Conservation (phyloP, 306 rosid species). For the Vigna trinervia region DNA sequence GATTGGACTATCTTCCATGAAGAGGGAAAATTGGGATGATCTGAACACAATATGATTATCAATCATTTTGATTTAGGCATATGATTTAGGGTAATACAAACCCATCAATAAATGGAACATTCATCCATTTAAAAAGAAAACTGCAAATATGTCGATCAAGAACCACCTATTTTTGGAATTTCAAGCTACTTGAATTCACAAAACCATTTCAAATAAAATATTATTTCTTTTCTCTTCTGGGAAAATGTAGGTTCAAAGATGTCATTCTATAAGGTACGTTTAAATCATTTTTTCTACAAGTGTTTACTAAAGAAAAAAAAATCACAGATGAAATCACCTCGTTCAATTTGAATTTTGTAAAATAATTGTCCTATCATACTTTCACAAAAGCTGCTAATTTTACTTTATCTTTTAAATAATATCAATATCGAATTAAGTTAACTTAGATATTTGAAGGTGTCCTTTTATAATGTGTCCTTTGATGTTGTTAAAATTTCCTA, state of each 20-base stretch:
- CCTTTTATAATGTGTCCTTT: background rate
- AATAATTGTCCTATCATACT: background rate
- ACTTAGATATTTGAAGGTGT: background rate
- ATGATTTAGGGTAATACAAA: background rate
- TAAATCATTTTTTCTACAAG: too few relatives aligned
- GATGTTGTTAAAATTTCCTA: background rate
- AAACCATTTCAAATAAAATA: background rate
- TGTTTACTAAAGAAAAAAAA: too few relatives aligned
- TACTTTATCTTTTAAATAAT: background rate
- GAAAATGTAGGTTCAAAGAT: too few relatives aligned
- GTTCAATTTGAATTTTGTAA: background rate
- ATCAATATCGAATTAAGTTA: background rate
- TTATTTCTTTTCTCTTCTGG: too few relatives aligned
- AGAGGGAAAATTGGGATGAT: conserved; percentile 9
- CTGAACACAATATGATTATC: background rate
- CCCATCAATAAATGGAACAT: background rate
- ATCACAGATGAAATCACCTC: background rate
- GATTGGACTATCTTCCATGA: background rate
- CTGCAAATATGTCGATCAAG: background rate
- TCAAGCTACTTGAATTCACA: background rate
- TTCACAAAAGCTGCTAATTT: background rate
- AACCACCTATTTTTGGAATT: background rate
- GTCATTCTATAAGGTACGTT: too few relatives aligned
- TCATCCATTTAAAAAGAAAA: background rate
- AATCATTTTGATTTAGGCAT: conserved; percentile 7